Base-by-base conservation (phyloP, 345 rosid species). In the Aethionema arabicum region DNA sequence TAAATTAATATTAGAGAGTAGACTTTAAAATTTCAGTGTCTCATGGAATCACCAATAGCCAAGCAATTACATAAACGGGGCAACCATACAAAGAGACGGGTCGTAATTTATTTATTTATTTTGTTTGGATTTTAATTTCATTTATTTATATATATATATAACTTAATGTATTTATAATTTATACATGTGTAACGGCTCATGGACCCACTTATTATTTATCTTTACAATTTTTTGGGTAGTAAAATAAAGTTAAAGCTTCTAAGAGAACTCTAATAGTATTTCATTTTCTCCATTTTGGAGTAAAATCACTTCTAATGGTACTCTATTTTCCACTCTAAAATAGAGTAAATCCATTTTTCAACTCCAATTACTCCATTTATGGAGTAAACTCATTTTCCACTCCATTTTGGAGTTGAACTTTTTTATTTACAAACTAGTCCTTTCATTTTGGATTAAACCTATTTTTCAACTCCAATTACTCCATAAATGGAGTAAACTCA, bases 11-110 rank as follows among this genome's bases (percentile, higher is more conserved):
- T 37, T 52, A 31, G 16, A 53, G 67, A 78, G 79, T 42, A 76
- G 75, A 74, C 51, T 21, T 32, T 59, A 39, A 8, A 15, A n/a
- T 74, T 0, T 79, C 79, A 82, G 85, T 72, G 95, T 86, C 95
- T 88, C 65, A 70, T 80, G 79, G 85, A 72, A 72, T 13, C 56
- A 61, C 86, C 79, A 82, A 77, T 11, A 65, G 86, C 77, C 87
- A 84, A 63, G 29, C 29, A 39, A 72, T 37, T 10, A 45, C 9
- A 69, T 46, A 32, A 72, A 46, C 63, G 84, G 83, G 82, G 78
- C 78, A 72, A 72, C 48, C 66, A 52, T 42, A 51, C 39, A 36
- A 72, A 72, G 66, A 42, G 75, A 59, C 70, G 75, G 75, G 70
- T 72, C 70, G 41, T 45, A 50, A 11, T 63, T 52, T 15, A 11